These are phyloP conservation scores for Camelina neglecta DNA, from an alignment of 345 rosid genomes.

Conservation along the genomic window DNA sequence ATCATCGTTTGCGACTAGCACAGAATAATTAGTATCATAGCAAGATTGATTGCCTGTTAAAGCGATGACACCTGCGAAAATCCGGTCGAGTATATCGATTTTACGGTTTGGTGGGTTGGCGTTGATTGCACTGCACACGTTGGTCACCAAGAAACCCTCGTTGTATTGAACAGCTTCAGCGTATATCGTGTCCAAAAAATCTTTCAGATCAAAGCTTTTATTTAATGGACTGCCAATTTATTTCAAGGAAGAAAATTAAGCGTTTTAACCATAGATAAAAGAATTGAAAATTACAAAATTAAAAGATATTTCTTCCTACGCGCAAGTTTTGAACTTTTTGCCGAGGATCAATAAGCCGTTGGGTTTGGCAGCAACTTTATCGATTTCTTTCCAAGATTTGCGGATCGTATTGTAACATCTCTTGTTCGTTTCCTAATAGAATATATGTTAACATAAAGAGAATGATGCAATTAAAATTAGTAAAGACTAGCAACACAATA, in stretches of 20 bases:
- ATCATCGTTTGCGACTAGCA: slow-evolving; percentile 7
- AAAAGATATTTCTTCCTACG: slow-evolving; percentile 8
- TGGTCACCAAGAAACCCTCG: slow-evolving; percentile 32
- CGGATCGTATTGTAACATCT: background rate
- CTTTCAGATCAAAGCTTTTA: slow-evolving; percentile 36
- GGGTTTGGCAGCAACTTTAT: background rate
- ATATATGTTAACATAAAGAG: background rate
- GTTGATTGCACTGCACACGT: slow-evolving; percentile 50
- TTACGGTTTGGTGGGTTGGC: slow-evolving; percentile 29
- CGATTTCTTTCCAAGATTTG: background rate
- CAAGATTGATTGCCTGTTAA: slow-evolving; percentile 32
- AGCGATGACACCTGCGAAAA: slow-evolving; percentile 46
- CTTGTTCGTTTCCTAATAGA: background rate
- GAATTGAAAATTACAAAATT: background rate
- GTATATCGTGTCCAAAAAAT: slow-evolving; percentile 35
- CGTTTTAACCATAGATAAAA: background rate
- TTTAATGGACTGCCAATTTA: slow-evolving; percentile 38
- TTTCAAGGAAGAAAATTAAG: background rate
- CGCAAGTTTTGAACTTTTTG: slow-evolving; percentile 50
- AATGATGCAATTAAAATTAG: background rate
- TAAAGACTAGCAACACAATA: background rate
- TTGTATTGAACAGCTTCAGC: slow-evolving; percentile 54
- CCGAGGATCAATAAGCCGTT: background rate
- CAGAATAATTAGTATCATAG: slow-evolving; percentile 30
- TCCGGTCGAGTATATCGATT: slow-evolving; percentile 41